Base-by-base conservation (phyloP, 2,329 filamentous ascomycete species). In the Aspergillus sp. region DNA sequence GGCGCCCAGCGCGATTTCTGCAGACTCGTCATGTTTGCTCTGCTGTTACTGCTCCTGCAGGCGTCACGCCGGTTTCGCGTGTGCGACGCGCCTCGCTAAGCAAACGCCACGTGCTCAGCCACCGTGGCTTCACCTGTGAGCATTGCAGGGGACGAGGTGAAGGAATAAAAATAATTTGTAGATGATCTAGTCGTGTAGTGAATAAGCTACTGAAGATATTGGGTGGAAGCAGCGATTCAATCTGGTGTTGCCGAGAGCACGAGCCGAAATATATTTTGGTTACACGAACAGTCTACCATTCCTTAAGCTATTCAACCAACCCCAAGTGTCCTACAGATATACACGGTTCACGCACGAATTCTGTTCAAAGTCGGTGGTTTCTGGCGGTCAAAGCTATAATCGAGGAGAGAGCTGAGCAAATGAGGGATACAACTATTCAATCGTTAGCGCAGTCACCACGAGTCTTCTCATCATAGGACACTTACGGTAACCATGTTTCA, bases 401-500 rank as follows among this genome's bases (percentile, higher is more conserved):
- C 1, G 60, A 62, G 8, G 50, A 50, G 13, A 62, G 17, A 4
- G 62, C 6, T 3, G 57, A 62, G 15, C 54, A 59, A 1, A 62
- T 30, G 17, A 64, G 30, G 15, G 63, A 62, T 30, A 64, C 50
- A 9, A 41, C 50, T 57, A 25, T 30, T 38, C 34, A 13, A 23
- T 0, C 8, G 23, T 60, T 19, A 60, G 46, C 7, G 45, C n/a
- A 8, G 3, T 34, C 15, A n/a, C 5, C 25, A 28, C 9, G 2
- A 22, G 9, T 47, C 45, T 25, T 15, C 11, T 41, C 11, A 41
- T 3, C 11, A 15, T 15, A 15, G 34, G 34, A 17, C 34, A 58
- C 63, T 64, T 46, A 64, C 63, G 19, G 49, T 64, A 64, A 13
- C 53, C 57, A 19, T 62, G 54, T 17, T 59, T 56, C 17, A 64